Conservation (phyloP, 2,329 filamentous ascomycete genomes). For the Colletotrichum sp. region DNA sequence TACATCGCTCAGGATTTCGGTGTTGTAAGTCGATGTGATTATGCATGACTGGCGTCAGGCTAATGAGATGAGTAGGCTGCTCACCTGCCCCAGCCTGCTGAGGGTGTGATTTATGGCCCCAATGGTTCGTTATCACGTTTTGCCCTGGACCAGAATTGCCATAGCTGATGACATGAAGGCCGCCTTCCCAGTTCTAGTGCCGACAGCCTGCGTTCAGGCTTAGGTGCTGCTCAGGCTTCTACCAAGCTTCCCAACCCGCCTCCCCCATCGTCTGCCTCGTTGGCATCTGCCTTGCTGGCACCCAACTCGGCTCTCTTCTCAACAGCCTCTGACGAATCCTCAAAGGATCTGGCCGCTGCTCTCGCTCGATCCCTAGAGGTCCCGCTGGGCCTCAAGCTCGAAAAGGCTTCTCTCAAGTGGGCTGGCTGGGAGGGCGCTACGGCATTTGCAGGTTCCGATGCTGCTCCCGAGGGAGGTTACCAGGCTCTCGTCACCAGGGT, state of each 20-base stretch:
- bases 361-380: slow-evolving; percentile 19
- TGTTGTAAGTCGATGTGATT: slow-evolving; percentile 3
- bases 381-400: slow-evolving; percentile 15
- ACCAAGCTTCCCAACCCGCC: slow-evolving; percentile 11
- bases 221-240: slow-evolving; percentile 12
- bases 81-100: slow-evolving; percentile 10
- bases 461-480: slow-evolving; percentile 18
- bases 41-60: not conserved
- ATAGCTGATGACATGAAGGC: not conserved
- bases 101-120: slow-evolving; percentile 16
- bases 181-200: slow-evolving; percentile 8
- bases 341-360: slow-evolving; percentile 2
- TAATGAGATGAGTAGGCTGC: slow-evolving; percentile 6
- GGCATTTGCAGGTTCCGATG: slow-evolving; percentile 13
- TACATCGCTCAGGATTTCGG: slow-evolving; percentile 15
- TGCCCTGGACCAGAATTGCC: no score
- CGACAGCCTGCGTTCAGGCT: not conserved
- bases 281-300: slow-evolving; percentile 11
- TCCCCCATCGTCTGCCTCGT: slow-evolving; percentile 1
- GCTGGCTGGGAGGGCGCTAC: slow-evolving; percentile 11
- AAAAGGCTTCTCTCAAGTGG: slow-evolving; percentile 18
- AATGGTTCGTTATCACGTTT: not conserved
- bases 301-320: not conserved
- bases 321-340: not conserved
- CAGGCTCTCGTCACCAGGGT: slow-evolving; percentile 10